Evolutionary conservation across 1,139 yeast genomes (phyloP).

Genomic region (Candida pseudoviswanathii): DNA sequence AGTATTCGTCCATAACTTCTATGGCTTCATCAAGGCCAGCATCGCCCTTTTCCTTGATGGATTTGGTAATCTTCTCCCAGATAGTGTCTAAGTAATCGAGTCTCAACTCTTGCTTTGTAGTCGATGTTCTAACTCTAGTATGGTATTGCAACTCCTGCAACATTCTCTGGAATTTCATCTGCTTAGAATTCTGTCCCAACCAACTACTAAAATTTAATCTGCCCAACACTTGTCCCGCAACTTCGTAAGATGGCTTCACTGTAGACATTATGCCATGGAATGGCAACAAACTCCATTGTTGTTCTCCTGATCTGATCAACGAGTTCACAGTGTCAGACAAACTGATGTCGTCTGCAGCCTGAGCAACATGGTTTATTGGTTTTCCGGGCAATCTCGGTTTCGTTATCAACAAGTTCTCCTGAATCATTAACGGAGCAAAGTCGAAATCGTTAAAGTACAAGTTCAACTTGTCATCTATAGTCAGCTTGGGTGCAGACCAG

Average conservation of each 20-base stretch:
- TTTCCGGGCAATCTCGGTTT: slow-evolving; percentile 50
- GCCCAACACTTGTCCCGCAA: slow-evolving; percentile 72
- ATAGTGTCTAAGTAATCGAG: slow-evolving; percentile 75
- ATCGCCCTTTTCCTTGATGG: slow-evolving; percentile 54
- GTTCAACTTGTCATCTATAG: slow-evolving; percentile 81
- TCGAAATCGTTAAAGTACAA: slow-evolving; percentile 94
- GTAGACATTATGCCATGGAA: slow-evolving; percentile 88
- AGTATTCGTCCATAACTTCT: slow-evolving; percentile 76
- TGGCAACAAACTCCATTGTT: slow-evolving; percentile 95
- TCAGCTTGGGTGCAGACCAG: slow-evolving; percentile 32
- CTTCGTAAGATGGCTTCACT: slow-evolving; percentile 74
- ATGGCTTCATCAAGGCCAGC: slow-evolving; percentile 71
- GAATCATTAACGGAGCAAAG: slow-evolving; percentile 93
- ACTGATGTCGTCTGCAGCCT: slow-evolving; percentile 86
- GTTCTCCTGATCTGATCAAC: slow-evolving; percentile 86
- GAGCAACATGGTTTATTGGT: slow-evolving; percentile 51
- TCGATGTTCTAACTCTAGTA: slow-evolving; percentile 75
- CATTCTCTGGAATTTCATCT: slow-evolving; percentile 73
- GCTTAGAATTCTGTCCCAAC: slow-evolving; percentile 90
- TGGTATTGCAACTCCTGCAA: slow-evolving; percentile 90
- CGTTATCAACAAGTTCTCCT: slow-evolving; percentile 82
- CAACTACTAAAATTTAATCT: slow-evolving; percentile 81
- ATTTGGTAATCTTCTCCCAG: slow-evolving; percentile 54
- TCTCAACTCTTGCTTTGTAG: slow-evolving; percentile 75
- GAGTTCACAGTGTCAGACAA: slow-evolving; percentile 79